These are phyloP conservation scores for Penicillium janthinellum DNA, from an alignment of 2,329 filamentous ascomycete genomes.

Conservation along the genomic window DNA sequence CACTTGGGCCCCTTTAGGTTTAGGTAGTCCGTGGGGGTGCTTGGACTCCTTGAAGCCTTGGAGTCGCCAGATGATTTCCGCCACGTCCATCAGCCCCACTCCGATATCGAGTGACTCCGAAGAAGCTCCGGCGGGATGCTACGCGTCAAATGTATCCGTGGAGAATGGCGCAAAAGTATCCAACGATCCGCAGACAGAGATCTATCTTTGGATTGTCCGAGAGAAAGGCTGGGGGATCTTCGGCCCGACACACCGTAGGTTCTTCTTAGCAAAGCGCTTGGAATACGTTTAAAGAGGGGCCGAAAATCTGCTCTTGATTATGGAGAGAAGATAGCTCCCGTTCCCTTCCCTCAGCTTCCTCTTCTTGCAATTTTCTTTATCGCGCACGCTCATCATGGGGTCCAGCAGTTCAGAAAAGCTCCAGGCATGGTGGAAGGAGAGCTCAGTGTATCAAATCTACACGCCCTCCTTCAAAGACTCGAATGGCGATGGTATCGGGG, in stretches of 20 bases:
- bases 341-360: too few relatives aligned
- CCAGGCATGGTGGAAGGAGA: slow-evolving; percentile 62
- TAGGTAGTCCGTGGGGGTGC: too few relatives aligned
- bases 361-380: not conserved
- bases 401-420: not conserved
- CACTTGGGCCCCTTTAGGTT: too few relatives aligned
- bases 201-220: not conserved
- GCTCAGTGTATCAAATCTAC: slow-evolving; percentile 63
- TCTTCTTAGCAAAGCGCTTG: not conserved
- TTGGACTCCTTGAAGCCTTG: not conserved
- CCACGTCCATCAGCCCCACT: not conserved
- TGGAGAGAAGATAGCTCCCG: too few relatives aligned
- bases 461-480: slow-evolving; percentile 54
- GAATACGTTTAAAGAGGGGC: not conserved
- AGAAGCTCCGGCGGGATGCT: not conserved
- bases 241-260: not conserved
- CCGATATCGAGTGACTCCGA: not conserved
- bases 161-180: not conserved
- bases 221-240: not conserved
- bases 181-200: not conserved
- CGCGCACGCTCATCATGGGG: not conserved
- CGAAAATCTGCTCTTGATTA: not conserved
- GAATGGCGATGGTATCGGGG: slow-evolving; percentile 38
- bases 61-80: not conserved
- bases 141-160: not conserved